phyloP scores from a whole-genome alignment of 2,329 filamentous ascomycete genomes.

The Nemania sp. region DNA sequence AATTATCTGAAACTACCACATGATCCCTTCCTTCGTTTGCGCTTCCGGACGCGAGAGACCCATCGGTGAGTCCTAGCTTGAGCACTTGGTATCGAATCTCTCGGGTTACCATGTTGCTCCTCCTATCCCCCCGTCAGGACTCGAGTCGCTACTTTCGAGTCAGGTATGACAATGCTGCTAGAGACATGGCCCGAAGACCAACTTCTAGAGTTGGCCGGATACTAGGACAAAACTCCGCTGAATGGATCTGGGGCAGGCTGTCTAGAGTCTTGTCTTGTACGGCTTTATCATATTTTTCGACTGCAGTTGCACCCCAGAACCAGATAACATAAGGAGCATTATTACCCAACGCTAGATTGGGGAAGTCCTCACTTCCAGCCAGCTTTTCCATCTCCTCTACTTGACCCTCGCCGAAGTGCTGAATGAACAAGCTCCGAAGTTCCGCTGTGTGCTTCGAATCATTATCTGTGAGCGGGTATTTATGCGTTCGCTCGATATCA shows the following conservation, averaged over 20 bases:
- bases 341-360: background rate
- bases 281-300: background rate
- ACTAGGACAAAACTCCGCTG: background rate
- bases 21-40: too few species aligned
- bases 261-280: background rate
- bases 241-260: background rate
- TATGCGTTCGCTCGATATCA: background rate
- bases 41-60: too few species aligned
- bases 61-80: too few species aligned
- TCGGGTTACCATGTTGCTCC: too few species aligned
- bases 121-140: too few species aligned
- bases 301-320: constrained; percentile 1
- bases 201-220: background rate
- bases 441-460: background rate
- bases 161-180: background rate
- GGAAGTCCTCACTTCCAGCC: background rate
- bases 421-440: background rate
- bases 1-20: too few species aligned
- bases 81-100: too few species aligned
- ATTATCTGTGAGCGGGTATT: background rate
- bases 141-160: background rate
- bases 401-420: background rate
- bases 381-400: constrained; percentile 4
- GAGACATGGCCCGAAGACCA: background rate
- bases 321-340: background rate